Evolutionary conservation across 2,329 filamentous ascomycete species (phyloP), one percentile per base, ranked within the genome.

Genomic region (Chaetomiaceae sp.): DNA sequence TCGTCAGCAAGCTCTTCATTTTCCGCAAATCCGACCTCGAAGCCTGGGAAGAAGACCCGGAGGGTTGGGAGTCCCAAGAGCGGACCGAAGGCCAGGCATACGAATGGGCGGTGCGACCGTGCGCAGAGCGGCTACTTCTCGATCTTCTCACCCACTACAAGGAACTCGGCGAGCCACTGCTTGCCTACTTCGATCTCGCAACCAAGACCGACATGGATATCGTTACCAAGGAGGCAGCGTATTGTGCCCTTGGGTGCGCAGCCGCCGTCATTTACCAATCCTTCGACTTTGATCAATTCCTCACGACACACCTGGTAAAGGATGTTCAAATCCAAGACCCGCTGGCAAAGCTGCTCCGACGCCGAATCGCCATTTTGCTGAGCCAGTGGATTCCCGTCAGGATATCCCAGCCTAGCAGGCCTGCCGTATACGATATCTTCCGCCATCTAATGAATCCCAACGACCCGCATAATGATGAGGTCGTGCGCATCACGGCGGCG

Each of bases 21-120:
- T 94, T 97, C 68, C 83, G 90, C 31, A 82, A 87, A 55, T 83
- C 84, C 47, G 94, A 99, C 69, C 80, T 97, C 1, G 84, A 90
- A 57, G 87, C 90, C 54, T 99, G 94, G 94, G 87, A 95, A 66
- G 87, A 95, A 65, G 91, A 96, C 54, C 90, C 92, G 0, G 90
- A 99, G 68, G 91, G 95, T 50, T 99, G 94, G 91, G 92, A 96
- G 69, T 85, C 88, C 59, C 84, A 87, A 63, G 91, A 96, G 73
- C 90, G 95, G 64, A 88, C 86, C 56, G 83, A 89, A 55, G 85
- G 88, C 33, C 88, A 90, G 61, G 89, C 88, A 1, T 97, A 88
- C 80, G 91, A 97, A 65, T 96, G 91, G 74, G 89, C 92, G 54
- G 86, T 97, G 49, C 84, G 92, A 29, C 89, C 91, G 2, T 97